phyloP scores from a whole-genome alignment of 2,329 filamentous ascomycete species.

The Fusarium caatingaense region DNA sequence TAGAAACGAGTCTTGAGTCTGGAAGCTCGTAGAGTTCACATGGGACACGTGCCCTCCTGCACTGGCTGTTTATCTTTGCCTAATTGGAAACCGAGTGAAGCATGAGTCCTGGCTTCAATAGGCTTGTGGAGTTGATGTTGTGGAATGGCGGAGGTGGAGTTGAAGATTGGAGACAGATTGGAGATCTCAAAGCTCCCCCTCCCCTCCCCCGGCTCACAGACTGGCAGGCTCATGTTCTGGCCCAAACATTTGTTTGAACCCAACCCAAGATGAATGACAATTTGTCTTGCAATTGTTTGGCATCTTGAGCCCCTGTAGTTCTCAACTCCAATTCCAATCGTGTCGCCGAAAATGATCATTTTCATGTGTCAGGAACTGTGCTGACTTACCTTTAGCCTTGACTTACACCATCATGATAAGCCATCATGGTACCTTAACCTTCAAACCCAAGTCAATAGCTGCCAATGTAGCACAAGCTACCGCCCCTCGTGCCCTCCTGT shows the following conservation, averaged over 20 bases:
- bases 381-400: slow-evolving; percentile 5
- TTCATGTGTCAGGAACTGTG: slow-evolving; percentile 4
- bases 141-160: slow-evolving; percentile 33
- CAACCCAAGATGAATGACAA: not conserved
- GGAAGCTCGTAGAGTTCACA: slow-evolving; percentile 25
- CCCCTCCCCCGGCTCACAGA: not conserved
- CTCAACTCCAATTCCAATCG: not conserved
- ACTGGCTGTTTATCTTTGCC: slow-evolving; percentile 35
- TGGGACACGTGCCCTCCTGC: slow-evolving; percentile 44
- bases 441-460: slow-evolving; percentile 11
- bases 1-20: slow-evolving; percentile 11
- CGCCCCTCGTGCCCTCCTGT: slow-evolving; percentile 27
- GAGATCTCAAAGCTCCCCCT: slow-evolving; percentile 18
- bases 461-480: slow-evolving; percentile 18
- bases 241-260: not conserved
- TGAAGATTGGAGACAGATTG: slow-evolving; percentile 35
- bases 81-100: slow-evolving; percentile 15
- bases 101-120: slow-evolving; percentile 12
- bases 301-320: slow-evolving; percentile 5
- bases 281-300: slow-evolving; percentile 37
- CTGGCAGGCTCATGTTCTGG: slow-evolving; percentile 14
- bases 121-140: slow-evolving; percentile 13
- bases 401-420: slow-evolving; percentile 26
- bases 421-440: slow-evolving; percentile 16
- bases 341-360: not conserved